Conservation (phyloP, 108 stramenopile species). For the Stephanodiscus triporus region DNA sequence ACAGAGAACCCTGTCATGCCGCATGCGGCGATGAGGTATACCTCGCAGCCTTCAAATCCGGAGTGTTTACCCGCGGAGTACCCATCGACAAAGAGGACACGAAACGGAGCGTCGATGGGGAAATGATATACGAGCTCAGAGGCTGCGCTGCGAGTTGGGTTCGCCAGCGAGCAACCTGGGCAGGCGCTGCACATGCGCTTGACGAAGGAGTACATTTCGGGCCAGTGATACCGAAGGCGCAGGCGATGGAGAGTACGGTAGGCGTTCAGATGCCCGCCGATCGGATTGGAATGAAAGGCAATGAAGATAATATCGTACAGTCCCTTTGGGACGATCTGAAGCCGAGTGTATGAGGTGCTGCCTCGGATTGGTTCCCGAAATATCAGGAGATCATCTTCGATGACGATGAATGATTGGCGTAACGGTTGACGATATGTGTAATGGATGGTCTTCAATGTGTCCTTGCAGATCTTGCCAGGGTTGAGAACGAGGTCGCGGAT, state of each 20-base stretch:
- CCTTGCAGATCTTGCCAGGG: no score
- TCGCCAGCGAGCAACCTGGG: not conserved
- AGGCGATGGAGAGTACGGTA: constrained; percentile 6
- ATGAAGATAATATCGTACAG: constrained; percentile 23
- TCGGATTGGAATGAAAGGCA: constrained; percentile 34
- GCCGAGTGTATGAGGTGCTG: constrained; percentile 1
- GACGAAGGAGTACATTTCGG: no score
- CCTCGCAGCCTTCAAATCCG: constrained; percentile 9
- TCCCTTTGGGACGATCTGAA: no score
- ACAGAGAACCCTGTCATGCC: no score
- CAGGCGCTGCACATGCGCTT: no score
- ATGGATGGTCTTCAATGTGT: not conserved
- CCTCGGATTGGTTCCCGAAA: constrained; percentile 4
- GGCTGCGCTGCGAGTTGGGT: not conserved
- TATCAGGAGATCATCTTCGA: constrained; percentile 2
- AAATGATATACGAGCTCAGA: not conserved
- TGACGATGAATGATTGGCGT: not conserved
- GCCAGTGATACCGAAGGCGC: no score
- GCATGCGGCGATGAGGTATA: no score
- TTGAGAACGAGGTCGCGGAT: not conserved
- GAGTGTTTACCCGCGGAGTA: not conserved
- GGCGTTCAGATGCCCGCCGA: constrained; percentile 15
- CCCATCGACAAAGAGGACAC: no score
- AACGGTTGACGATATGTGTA: not conserved
- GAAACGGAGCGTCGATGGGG: not conserved